These are phyloP conservation scores for Tulasnella sp. DNA, from an alignment of 768 basidiomycete species.

Conservation along the genomic window DNA sequence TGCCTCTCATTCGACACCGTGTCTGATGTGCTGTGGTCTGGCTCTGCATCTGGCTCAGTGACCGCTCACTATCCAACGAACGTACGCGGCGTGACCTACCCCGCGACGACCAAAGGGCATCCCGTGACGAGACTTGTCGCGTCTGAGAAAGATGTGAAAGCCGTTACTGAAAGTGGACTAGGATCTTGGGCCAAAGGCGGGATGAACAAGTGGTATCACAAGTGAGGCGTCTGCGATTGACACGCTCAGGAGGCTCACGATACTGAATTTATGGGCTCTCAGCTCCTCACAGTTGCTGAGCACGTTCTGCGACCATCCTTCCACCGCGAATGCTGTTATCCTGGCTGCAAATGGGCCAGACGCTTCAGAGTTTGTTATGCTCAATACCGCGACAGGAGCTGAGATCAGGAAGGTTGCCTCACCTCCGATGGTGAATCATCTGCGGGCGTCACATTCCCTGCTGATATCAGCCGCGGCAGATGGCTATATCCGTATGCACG, in stretches of 20 bases:
- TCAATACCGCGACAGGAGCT: slow-evolving; percentile 65
- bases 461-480: slow-evolving; percentile 62
- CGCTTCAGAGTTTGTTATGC: slow-evolving; percentile 50
- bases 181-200: slow-evolving; percentile 81
- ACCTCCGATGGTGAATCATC: slow-evolving; percentile 50
- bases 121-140: slow-evolving; percentile 63
- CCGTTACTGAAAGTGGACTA: slow-evolving; percentile 45
- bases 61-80: slow-evolving; percentile 57
- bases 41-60: slow-evolving; percentile 59
- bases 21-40: slow-evolving; percentile 83
- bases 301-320: slow-evolving; percentile 22
- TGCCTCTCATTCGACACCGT: slow-evolving; percentile 83
- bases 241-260: no score
- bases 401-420: slow-evolving; percentile 45
- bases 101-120: slow-evolving; percentile 46
- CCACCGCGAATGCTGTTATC: slow-evolving; percentile 45
- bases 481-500: slow-evolving; percentile 60
- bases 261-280: slow-evolving; percentile 27
- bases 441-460: slow-evolving; percentile 52
- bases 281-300: slow-evolving; percentile 19
- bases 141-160: slow-evolving; percentile 70
- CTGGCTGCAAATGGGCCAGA: slow-evolving; percentile 36
- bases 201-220: slow-evolving; percentile 69
- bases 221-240: slow-evolving; percentile 39
- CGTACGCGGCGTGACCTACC: slow-evolving; percentile 60